Evolutionary conservation across 31 red algal genomes (phyloP).

Genomic region (Odonthalia washingtoniensis): DNA sequence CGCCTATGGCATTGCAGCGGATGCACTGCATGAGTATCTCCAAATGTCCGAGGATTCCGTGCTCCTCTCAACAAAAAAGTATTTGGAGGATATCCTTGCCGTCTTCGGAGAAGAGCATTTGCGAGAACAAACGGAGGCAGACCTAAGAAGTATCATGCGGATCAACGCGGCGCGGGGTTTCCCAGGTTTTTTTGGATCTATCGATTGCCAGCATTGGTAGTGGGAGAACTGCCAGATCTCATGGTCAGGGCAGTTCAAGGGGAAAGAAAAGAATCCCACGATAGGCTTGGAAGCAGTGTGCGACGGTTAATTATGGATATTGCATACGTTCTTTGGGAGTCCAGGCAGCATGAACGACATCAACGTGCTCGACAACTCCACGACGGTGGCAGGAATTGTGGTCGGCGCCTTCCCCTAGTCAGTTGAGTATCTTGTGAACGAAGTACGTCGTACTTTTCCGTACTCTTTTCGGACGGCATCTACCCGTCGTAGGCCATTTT

Average conservation of each 20-base stretch:
- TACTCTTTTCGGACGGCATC: conserved; percentile 13
- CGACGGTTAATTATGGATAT: conserved; percentile 50
- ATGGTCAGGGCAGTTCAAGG: conserved; percentile 20
- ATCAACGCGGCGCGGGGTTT: conserved; percentile 23
- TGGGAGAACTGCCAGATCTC: conserved; percentile 30
- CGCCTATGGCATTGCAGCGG: conserved; percentile 15
- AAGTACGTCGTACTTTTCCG: neutral
- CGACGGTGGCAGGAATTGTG: neutral
- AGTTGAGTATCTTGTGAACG: neutral
- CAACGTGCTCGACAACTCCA: conserved; percentile 32
- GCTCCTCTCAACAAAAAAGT: neutral
- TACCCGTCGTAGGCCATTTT: neutral
- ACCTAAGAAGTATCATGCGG: conserved; percentile 12
- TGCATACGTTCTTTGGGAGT: conserved; percentile 7
- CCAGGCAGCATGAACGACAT: conserved; percentile 46
- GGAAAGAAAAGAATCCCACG: conserved; percentile 18
- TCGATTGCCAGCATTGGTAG: conserved; percentile 22
- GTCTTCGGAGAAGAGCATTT: conserved; percentile 27
- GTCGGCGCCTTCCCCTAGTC: neutral
- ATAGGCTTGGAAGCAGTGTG: conserved; percentile 21
- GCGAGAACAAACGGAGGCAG: conserved; percentile 5
- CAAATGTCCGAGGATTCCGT: conserved; percentile 27
- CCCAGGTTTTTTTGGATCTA: conserved; percentile 33
- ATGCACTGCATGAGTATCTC: conserved; percentile 18
- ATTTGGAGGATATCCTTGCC: neutral